phyloP scores from a whole-genome alignment of 1,284 basidiomycete genomes.

The Ganoderma multipileum region DNA sequence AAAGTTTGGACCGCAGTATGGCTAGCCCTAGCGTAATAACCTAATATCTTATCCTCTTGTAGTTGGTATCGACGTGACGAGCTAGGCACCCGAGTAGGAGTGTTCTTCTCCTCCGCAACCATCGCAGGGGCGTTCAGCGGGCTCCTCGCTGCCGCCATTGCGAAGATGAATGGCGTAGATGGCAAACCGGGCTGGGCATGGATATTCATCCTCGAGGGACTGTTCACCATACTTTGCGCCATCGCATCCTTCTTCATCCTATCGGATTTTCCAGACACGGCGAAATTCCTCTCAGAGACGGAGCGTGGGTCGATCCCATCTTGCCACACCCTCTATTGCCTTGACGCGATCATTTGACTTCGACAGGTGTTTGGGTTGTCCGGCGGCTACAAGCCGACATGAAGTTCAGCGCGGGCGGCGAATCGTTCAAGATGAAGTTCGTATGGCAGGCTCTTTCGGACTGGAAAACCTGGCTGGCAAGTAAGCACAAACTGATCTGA shows the following conservation, averaged over 20 bases:
- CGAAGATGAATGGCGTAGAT: slow-evolving; percentile 72
- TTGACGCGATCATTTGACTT: not conserved
- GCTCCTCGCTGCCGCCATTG: slow-evolving; percentile 68
- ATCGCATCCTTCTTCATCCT: slow-evolving; percentile 60
- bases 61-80: slow-evolving; percentile 61
- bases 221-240: slow-evolving; percentile 66
- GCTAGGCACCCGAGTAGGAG: slow-evolving; percentile 62
- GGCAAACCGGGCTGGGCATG: slow-evolving; percentile 66
- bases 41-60: not conserved
- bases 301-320: slow-evolving; percentile 46
- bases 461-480: slow-evolving; percentile 60
- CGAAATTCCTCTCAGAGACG: slow-evolving; percentile 57
- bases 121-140: slow-evolving; percentile 76
- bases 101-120: slow-evolving; percentile 75
- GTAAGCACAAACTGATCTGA: slow-evolving; percentile 34
- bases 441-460: slow-evolving; percentile 56
- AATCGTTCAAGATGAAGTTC: slow-evolving; percentile 52
- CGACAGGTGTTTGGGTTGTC: slow-evolving; percentile 52
- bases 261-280: slow-evolving; percentile 65
- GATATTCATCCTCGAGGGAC: slow-evolving; percentile 83
- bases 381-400: slow-evolving; percentile 54
- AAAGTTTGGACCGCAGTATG: slow-evolving; percentile 20
- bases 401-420: slow-evolving; percentile 56
- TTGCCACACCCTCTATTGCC: not conserved
- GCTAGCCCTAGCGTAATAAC: not conserved